Evolutionary conservation across 1,284 basidiomycete species (phyloP).

Genomic region (Leccinum ponderosum): DNA sequence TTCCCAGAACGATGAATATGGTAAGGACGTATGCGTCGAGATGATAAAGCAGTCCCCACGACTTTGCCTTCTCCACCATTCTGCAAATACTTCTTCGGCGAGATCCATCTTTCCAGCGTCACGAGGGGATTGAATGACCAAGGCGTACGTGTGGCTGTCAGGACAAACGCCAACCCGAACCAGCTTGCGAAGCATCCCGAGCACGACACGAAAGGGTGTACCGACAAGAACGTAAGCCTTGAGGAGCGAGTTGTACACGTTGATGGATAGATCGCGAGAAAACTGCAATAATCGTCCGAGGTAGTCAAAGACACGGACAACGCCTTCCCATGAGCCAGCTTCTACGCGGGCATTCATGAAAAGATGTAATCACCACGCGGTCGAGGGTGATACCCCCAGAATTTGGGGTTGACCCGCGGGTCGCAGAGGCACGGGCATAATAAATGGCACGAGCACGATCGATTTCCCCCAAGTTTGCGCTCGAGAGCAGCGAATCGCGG

Average conservation of each 20-base stretch:
- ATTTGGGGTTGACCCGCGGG: no score
- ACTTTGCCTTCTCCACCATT: constrained; percentile 55
- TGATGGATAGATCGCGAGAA: constrained; percentile 47
- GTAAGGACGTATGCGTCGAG: constrained; percentile 71
- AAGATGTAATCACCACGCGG: constrained; percentile 60
- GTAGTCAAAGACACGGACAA: constrained; percentile 73
- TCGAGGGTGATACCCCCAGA: constrained; percentile 58
- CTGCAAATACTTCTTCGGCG: constrained; percentile 68
- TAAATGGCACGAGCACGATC: no score
- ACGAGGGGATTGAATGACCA: constrained; percentile 84
- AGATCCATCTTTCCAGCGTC: constrained; percentile 70
- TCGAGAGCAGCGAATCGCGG: no score
- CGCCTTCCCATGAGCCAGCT: constrained; percentile 77
- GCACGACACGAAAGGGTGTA: constrained; percentile 71
- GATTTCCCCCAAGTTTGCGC: no score
- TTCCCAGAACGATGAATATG: constrained; percentile 79
- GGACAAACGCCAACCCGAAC: constrained; percentile 53
- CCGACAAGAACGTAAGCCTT: constrained; percentile 86
- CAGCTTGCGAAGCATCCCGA: constrained; percentile 64
- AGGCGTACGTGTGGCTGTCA: constrained; percentile 68
- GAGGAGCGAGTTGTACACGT: constrained; percentile 77
- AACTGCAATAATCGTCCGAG: constrained; percentile 44
- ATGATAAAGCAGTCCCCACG: constrained; percentile 40
- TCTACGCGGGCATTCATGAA: constrained; percentile 87
- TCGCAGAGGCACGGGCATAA: no score